Evolutionary conservation across 495 filamentous ascomycete species (phyloP).

Genomic region (Penicillium canescens): DNA sequence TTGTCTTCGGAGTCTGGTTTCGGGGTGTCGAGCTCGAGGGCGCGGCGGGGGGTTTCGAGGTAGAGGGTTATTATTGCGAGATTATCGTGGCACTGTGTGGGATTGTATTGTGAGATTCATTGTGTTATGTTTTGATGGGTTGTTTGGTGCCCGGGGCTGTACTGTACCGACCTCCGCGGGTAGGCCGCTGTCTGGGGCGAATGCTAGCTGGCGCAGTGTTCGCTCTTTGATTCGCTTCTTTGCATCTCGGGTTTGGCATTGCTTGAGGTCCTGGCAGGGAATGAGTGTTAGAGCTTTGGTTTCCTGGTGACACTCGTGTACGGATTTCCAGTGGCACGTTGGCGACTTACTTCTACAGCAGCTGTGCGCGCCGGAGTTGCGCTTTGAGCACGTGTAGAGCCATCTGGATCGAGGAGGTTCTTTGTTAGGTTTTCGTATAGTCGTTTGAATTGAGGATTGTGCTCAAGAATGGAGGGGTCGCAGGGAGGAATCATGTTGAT

Average conservation of each 20-base stretch:
- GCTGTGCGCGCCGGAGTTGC: slow-evolving; percentile 53
- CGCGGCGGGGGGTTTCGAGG: slow-evolving; percentile 32
- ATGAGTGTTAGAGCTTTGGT: not conserved
- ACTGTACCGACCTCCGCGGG: slow-evolving; percentile 32
- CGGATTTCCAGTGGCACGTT: not conserved
- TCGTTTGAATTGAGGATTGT: slow-evolving; percentile 64
- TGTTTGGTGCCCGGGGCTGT: not conserved
- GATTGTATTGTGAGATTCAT: not conserved
- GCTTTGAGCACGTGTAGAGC: slow-evolving; percentile 57
- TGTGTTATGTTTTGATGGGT: not conserved
- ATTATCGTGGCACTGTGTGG: slow-evolving; percentile 34
- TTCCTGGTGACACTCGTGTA: not conserved
- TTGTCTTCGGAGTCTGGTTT: slow-evolving; percentile 11
- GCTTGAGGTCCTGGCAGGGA: slow-evolving; percentile 36
- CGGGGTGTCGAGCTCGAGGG: slow-evolving; percentile 23
- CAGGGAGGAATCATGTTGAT: slow-evolving; percentile 64
- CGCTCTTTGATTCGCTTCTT: slow-evolving; percentile 42
- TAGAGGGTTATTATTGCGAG: slow-evolving; percentile 39
- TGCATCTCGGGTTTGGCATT: slow-evolving; percentile 33
- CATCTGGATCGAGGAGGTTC: slow-evolving; percentile 59
- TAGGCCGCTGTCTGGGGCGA: slow-evolving; percentile 33
- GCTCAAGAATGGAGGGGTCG: slow-evolving; percentile 58
- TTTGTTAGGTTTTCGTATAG: slow-evolving; percentile 62
- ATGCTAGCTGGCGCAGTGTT: slow-evolving; percentile 32
- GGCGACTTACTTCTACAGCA: slow-evolving; percentile 48